Conservation (phyloP, 306 rosid genomes). For the Trifolium repens region DNA sequence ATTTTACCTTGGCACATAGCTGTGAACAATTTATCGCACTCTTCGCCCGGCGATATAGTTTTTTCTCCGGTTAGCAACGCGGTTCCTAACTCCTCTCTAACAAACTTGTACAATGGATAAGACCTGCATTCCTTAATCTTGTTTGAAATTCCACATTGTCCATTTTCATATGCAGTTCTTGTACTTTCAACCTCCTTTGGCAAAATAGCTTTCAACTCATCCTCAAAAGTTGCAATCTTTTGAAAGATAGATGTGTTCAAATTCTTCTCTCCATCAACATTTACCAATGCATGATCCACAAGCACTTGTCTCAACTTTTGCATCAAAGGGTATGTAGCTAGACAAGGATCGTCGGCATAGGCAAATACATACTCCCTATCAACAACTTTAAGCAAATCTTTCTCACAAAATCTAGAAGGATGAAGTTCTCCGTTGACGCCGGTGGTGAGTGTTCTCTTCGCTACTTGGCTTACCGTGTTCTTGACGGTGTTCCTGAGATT, state of each 20-base stretch:
- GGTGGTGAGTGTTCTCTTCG: conserved; percentile 74
- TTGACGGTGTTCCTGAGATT: conserved; percentile 72
- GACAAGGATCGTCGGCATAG: conserved; percentile 79
- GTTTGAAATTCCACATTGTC: conserved; percentile 55
- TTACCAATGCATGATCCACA: conserved; percentile 72
- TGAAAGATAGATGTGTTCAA: conserved; percentile 79
- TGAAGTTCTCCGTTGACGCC: conserved; percentile 78
- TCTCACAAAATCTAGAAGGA: conserved; percentile 83
- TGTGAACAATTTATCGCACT: conserved; percentile 72
- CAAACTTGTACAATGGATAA: conserved; percentile 82
- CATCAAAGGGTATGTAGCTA: conserved; percentile 84
- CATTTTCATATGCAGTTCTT: conserved; percentile 63
- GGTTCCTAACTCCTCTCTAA: conserved; percentile 71
- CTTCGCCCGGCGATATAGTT: conserved; percentile 77
- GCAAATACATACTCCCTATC: conserved; percentile 73
- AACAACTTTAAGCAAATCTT: conserved; percentile 75
- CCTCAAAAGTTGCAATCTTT: conserved; percentile 77
- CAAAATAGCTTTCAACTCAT: conserved; percentile 62
- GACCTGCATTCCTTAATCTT: conserved; percentile 79
- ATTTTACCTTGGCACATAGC: conserved; percentile 82
- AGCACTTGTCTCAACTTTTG: conserved; percentile 75
- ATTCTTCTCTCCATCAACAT: conserved; percentile 64
- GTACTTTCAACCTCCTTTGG: conserved; percentile 82
- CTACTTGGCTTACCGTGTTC: conserved; percentile 74
- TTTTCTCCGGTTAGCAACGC: conserved; percentile 70